Base-by-base conservation (phyloP, 306 rosid species). In the Dalbergia oliveri region DNA sequence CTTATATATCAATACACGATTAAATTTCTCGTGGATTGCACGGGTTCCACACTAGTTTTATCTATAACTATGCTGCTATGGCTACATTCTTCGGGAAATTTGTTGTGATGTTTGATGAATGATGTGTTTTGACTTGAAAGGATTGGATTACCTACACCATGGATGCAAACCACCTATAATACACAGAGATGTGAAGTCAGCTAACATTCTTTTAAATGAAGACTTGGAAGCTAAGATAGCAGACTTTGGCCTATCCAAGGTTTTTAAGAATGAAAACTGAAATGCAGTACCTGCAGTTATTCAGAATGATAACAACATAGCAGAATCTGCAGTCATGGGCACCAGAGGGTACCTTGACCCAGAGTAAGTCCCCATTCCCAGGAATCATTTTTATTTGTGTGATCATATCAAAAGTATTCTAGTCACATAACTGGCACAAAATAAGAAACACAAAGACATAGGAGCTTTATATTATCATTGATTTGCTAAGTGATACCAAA, bases 261-360 rank as follows among this genome's bases (percentile, higher is more conserved):
- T 78, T 35, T 90, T 85, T n/a, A 21, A 65, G 56, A 84, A 49
- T 34, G 91, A 89, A 1, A 75, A 53, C 54, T 81, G 26, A 67
- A 83, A 59, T 44, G 82, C 59, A 11, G 84, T 61, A 51, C 45
- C 81, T 16, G 18, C 69, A 14, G 76, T 85, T 33, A 66, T 19
- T 77, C 26, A 44, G 49, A 45, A 26, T 45, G 75, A 56, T 85
- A 78, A 43, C 14, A 58, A 18, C 35, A 56, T 39, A 18, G 43
- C 50, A 70, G 65, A 64, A 63, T 75, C 76, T 82, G 61, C 86
- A 45, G 33, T 82, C 56, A 81, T 89, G 92, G 94, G 97, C 19
- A 92, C 97, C 14, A 88, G 84, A 78, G 97, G 97, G 31, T 92
- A 90, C 88, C 91, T 90, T 69, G 97, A 92, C 57, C 97, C 91